These are phyloP conservation scores for Sporothrix phasma DNA, from an alignment of 2,329 filamentous ascomycete genomes.

Conservation along the genomic window DNA sequence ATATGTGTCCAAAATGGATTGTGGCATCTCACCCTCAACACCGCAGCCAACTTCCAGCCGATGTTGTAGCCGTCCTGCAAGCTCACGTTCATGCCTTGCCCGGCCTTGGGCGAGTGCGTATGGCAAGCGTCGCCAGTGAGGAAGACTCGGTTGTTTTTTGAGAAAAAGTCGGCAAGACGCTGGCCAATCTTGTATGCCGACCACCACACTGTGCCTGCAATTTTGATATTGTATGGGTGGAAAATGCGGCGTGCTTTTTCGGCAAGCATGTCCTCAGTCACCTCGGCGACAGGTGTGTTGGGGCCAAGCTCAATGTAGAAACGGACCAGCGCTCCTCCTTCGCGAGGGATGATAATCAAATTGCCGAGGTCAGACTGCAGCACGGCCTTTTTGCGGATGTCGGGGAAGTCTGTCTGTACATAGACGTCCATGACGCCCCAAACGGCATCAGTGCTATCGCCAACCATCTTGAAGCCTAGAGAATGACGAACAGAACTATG, in stretches of 20 bases:
- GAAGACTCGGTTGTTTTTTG: constrained; percentile 49
- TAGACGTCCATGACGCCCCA: constrained; percentile 63
- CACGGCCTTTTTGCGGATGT: constrained; percentile 45
- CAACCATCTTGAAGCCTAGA: constrained; percentile 75
- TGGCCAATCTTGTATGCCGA: constrained; percentile 54
- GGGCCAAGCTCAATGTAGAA: neutral
- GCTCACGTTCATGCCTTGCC: constrained; percentile 50
- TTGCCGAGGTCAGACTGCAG: constrained; percentile 30
- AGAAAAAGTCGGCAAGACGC: constrained; percentile 58
- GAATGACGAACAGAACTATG: constrained; percentile 68
- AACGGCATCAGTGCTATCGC: constrained; percentile 72
- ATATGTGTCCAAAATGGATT: constrained; percentile 41
- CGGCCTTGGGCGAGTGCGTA: constrained; percentile 56
- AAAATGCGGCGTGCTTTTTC: constrained; percentile 32
- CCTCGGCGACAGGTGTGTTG: neutral
- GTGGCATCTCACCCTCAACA: constrained; percentile 36
- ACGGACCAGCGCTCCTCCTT: neutral
- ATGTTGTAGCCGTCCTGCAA: constrained; percentile 54
- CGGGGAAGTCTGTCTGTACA: constrained; percentile 45
- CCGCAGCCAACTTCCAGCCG: constrained; percentile 46
- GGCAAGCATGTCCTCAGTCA: neutral
- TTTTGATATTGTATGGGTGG: constrained; percentile 40
- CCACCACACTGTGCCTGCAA: constrained; percentile 48
- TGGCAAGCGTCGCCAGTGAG: constrained; percentile 55
- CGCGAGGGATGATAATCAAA: constrained; percentile 42